Evolutionary conservation across 108 stramenopile species (phyloP), one percentile per base, ranked within the genome.

Genomic region (Conticribra weissflogii): DNA sequence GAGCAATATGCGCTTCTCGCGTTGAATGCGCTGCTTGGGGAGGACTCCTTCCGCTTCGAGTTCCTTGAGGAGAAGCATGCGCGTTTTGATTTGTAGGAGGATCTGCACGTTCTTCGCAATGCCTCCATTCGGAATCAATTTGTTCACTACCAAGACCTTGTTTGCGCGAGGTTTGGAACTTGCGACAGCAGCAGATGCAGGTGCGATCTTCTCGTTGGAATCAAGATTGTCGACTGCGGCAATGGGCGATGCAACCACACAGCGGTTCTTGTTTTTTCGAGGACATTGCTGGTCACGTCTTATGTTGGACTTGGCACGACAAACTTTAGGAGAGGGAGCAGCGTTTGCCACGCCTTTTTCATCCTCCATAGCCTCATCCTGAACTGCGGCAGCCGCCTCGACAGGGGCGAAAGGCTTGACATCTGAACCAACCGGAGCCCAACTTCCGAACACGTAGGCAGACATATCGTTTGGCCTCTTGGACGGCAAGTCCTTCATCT

Each of bases 11-110:
- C 4, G 33, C 33, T 22, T 65, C 49, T 65, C 64, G 24, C 1
- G 21, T 18, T 33, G 33, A 27, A 34, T 53, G 15, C 29, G 8
- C 17, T 53, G n/a, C 9, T 65, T 34, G 1, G 64, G 48, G 18
- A 65, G 36, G 4, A 30, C 29, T 47, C 51, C 51, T 19, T 53
- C 19, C 28, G 3, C 0, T 61, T 22, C 44, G 1, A 61, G 15
- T 27, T 52, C 64, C 7, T 53, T 54, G 21, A 65, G 33, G 30
- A 65, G 49, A 1, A 34, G 51, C 64, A 65, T 31, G n/a, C 64
- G 51, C 33, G 53, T 24, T 52, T 65, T 65, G 31, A 65, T 30
- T 53, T 65, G 51, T 19, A 33, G 19, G 5, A 65, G 64, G 31
- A 49, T 50, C 25, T 51, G 31, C 16, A 64, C 45, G 8, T 23